Evolutionary conservation across 2,329 filamentous ascomycete genomes (phyloP).

Genomic region (Talaromyces amestolkiae): DNA sequence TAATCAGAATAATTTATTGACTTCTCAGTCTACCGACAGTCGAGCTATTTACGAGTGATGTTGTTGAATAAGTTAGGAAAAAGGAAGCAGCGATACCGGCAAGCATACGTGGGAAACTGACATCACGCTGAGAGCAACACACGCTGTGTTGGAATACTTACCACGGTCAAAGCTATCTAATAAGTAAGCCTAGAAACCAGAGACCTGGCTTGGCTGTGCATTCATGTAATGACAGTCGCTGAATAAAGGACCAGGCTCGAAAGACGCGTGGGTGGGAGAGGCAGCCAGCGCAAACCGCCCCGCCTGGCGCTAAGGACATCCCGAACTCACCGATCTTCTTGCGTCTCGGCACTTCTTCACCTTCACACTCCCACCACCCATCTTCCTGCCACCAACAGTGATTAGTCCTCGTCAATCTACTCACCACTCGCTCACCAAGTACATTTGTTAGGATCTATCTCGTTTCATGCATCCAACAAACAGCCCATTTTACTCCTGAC

Average conservation of each 20-base stretch:
- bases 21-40: not conserved
- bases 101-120: not conserved
- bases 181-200: not conserved
- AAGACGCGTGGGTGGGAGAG: not conserved
- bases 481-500: not conserved
- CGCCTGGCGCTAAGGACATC: conserved; percentile 16
- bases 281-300: conserved; percentile 12
- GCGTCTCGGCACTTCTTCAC: conserved; percentile 36
- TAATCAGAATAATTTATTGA: not conserved
- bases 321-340: conserved; percentile 27
- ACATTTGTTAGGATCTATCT: not conserved
- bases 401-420: not conserved
- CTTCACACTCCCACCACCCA: conserved; percentile 26
- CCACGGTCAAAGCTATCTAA: not conserved
- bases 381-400: not conserved
- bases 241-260: not conserved
- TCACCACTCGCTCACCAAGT: not conserved
- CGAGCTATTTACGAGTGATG: not conserved
- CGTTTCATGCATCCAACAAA: conserved; percentile 4
- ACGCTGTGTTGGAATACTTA: not conserved
- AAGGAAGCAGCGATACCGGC: not conserved
- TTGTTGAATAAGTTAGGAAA: not conserved
- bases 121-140: not conserved
- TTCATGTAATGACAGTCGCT: not conserved
- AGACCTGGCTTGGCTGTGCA: not conserved